A percentile compares a stretch with the other conserved stretches of the same genome.
These are phyloP conservation scores for Epipyxis sp. DNA, from an alignment of 108 stramenopile genomes.

Conservation along the genomic window DNA sequence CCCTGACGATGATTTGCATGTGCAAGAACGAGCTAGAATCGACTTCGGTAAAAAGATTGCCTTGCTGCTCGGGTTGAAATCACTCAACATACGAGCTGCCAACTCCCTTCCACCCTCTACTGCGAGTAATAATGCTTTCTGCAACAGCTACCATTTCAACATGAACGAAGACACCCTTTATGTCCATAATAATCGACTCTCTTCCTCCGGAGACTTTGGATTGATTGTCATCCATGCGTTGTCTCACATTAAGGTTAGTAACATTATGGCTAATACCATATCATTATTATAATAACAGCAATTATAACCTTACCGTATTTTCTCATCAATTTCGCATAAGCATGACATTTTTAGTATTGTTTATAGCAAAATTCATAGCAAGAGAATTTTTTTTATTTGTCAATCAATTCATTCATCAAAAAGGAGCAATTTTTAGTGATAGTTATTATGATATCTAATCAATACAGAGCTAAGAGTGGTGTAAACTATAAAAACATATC, in stretches of 20 bases:
- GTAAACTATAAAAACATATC: too few species aligned
- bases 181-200: conserved; percentile 32
- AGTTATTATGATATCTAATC: too few species aligned
- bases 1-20: not conserved
- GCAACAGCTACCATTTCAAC: conserved; percentile 40
- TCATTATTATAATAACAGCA: too few species aligned
- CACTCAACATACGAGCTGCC: conserved; percentile 12
- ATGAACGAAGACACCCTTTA: not conserved
- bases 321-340: too few species aligned
- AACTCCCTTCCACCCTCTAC: conserved; percentile 15
- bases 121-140: conserved; percentile 36
- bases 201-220: conserved; percentile 34
- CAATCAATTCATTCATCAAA: too few species aligned
- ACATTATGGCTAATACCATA: too few species aligned
- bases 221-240: conserved; percentile 36
- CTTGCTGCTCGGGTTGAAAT: not conserved
- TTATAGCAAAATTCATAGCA: too few species aligned
- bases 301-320: too few species aligned
- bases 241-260: conserved; percentile 42
- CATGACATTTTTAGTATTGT: too few species aligned
- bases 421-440: too few species aligned
- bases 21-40: conserved; percentile 25
- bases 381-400: too few species aligned
- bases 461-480: too few species aligned
- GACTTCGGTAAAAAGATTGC: conserved; percentile 23